Base-by-base conservation (phyloP, 2,329 filamentous ascomycete genomes). In the Fusarium tricinctum region DNA sequence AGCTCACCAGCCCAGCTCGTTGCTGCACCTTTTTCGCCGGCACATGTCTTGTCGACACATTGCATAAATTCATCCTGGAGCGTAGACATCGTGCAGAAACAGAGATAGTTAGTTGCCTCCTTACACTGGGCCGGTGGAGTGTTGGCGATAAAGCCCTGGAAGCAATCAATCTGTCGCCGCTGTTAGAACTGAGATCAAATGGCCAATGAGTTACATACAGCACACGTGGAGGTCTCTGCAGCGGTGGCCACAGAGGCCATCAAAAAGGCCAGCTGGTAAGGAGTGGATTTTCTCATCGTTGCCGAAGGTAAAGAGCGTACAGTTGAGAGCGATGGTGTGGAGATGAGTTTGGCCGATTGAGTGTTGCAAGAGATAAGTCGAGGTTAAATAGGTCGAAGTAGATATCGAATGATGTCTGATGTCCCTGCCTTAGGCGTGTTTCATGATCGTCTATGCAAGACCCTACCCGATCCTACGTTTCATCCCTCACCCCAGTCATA, bases 91-190 rank as follows among this genome's bases (percentile, higher is more conserved):
- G 72, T 74, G 58, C 75, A 76, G 69, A 76, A 76, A 68, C 75
- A 77, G 13, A 74, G 66, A 52, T 77, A 77, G 67, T 75, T 76
- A 28, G 70, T 74, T n/a, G 58, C 64, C 55, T 77, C 75, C 44
- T 72, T 77, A 52, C 75, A 76, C 6, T 58, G 59, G 20, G 69
- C 63, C 1, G 75, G 75, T 38, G 75, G 75, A 33, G 72, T 68
- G 19, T 75, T 75, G 15, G 70, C 72, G 54, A 76, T 67, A 23
- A 76, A 68, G 5, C 54, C 55, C 48, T 70, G 64, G 66, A 77
- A 76, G 59, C 75, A 77, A 70, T 73, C 64, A 43, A 73, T 70
- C 71, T 73, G 10, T 47, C 12, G 20, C n/a, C 7, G 2, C 1
- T 8, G 9, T 61, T 6, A 69, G 52, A 1, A 44, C 22, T 10